Base-by-base conservation (phyloP, 352 stramenopile species). In the Phytophthora lateralis region DNA sequence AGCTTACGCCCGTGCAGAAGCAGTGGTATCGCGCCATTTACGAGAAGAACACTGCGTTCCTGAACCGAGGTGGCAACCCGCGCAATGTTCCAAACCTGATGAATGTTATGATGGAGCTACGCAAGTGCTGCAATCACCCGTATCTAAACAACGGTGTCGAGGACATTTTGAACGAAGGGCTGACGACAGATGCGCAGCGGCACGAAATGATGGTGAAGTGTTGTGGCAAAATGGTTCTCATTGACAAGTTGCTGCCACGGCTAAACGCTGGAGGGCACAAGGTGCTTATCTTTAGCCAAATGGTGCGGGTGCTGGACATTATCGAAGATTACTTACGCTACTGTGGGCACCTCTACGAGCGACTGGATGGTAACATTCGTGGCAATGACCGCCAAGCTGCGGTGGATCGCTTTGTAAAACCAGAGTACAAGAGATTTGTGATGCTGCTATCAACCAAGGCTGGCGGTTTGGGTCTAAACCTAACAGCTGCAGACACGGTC, bases 201-300 rank as follows among this genome's bases (percentile, higher is more conserved):
- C 78, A 89, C 53, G 92, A 98, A 35, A 93, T 97, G 78, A 87
- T 99, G 59, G 95, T 99, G 24, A 97, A 98, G 60, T 96, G 92
- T 58, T 99, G 95, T 38, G 98, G 98, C n/a, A 99, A 99, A 76
- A 96, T 99, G 69, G 96, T 99, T 55, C 66, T 99, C 21, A 85
- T 99, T 20, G 98, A 99, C 76, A 99, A 99, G 71, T 75, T 99
- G 11, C 76, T 99, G 11, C 97, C 97, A 12, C 90, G 96, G 10
- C 76, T 99, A 20, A 98, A 98, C 63, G 85, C 93, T 47, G 96
- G 98, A 51, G 97, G 97, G 3, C 97, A 99, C 71, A 96, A 98
- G 34, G 95, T 99, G 26, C 83, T 99, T 12, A 95, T 99, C 18
- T 99, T 99, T 72, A 99, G 91, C 48, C 98, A 99, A 78, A 97